Evolutionary conservation across 495 filamentous ascomycete species (phyloP), one percentile per base, ranked within the genome.

Genomic region (Astrocystis sublimbata): DNA sequence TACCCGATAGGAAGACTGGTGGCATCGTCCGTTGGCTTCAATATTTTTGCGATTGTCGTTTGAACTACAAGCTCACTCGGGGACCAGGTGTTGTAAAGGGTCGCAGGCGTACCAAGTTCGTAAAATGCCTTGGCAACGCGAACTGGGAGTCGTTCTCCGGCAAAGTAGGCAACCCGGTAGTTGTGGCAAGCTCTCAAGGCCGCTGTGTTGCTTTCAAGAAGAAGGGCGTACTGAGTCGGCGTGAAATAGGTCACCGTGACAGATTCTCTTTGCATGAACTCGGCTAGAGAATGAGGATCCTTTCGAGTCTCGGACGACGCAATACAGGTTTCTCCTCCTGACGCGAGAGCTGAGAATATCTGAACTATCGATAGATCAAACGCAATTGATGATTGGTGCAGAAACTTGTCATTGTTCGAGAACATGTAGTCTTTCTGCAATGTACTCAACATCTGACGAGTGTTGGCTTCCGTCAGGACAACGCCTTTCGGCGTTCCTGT

Each of bases 401-500:
- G 62, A 2, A 66, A 26, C 2, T 17, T n/a, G 4, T 58, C 61
- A 35, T 30, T 12, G 4, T 7, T 9, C 8, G 8, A 7, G 1
- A 38, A 7, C 8, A 7, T 13, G 35, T 38, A 38, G 8, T 7
- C 15, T 13, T 38, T 38, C 8, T 1, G 8, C 35, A 13, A 8
- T 4, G 51, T 41, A 36, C 68, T 68, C 10, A 68, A 52, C 21
- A 61, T 43, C 41, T 65, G 68, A 1, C 57, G 47, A 1, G 77
- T 15, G 23, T 62, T 54, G 1, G 35, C 45, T 46, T 76, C 71
- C 0, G 21, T 69, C 7, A 83, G 56, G 0, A 75, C 45, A 9
- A 83, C 73, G 6, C 79, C 81, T 55, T 83, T 82, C 1, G 81
- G 79, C 0, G 38, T 50, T 6, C 80, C 79, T 0, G 80, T 78